Conservation (phyloP, 2,329 filamentous ascomycete genomes). For the Aspergillus sp. region DNA sequence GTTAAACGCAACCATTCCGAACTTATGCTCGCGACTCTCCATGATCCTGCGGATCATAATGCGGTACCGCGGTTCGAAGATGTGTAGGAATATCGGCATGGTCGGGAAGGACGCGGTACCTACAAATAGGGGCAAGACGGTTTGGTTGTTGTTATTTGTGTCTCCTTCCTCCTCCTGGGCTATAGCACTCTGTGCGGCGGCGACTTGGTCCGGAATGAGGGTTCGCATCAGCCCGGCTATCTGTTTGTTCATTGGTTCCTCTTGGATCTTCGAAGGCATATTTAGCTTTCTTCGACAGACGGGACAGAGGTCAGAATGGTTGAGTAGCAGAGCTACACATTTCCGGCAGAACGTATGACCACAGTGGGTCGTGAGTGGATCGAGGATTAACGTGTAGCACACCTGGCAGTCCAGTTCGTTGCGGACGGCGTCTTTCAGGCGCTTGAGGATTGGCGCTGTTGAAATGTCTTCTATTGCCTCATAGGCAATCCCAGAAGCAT, state of each 20-base stretch:
- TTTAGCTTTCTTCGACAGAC: slow-evolving; percentile 63
- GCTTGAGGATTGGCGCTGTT: slow-evolving; percentile 35
- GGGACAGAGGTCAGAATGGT: slow-evolving; percentile 71
- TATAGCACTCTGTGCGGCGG: slow-evolving; percentile 47
- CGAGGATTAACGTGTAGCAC: slow-evolving; percentile 72
- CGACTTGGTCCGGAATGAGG: slow-evolving; percentile 62
- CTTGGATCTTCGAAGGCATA: slow-evolving; percentile 42
- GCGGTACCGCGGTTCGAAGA: slow-evolving; percentile 88
- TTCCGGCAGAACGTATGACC: slow-evolving; percentile 83
- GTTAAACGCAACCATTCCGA: slow-evolving; percentile 77
- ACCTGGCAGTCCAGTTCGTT: slow-evolving; percentile 79
- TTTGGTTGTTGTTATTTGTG: slow-evolving; percentile 43
- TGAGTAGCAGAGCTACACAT: slow-evolving; percentile 67
- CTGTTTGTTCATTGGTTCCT: slow-evolving; percentile 53
- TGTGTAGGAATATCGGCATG: slow-evolving; percentile 77
- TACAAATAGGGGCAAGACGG: slow-evolving; percentile 62
- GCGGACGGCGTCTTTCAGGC: slow-evolving; percentile 54
- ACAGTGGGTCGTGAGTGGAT: slow-evolving; percentile 75
- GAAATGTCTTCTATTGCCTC: slow-evolving; percentile 17
- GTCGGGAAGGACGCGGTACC: slow-evolving; percentile 73
- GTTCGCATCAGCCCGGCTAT: slow-evolving; percentile 56
- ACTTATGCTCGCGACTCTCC: slow-evolving; percentile 60
- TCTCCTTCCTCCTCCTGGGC: slow-evolving; percentile 44
- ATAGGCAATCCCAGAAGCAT: slow-evolving; percentile 48
- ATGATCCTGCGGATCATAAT: slow-evolving; percentile 78